Conservation (phyloP, 176 grass and related monocot species). For the Oryza nivara region DNA sequence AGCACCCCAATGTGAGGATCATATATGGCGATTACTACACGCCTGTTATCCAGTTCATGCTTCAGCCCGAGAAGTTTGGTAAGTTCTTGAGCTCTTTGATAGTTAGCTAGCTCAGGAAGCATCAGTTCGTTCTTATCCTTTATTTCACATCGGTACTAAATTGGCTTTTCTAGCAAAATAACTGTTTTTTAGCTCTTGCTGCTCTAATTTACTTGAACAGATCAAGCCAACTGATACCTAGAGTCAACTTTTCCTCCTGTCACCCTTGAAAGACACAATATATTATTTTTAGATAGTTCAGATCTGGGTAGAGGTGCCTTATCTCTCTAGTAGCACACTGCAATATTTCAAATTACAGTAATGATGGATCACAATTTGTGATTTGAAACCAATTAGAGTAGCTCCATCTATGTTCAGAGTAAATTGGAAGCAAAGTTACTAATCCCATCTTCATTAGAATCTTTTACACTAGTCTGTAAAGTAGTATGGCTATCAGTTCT, state of each 20-base stretch:
- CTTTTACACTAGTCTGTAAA: conserved; percentile 36
- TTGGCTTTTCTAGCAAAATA: neutral
- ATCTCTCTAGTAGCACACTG: neutral
- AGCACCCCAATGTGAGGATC: conserved; percentile 70
- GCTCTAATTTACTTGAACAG: neutral
- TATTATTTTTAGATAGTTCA: conserved; percentile 43
- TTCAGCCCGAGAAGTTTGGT: conserved; percentile 77
- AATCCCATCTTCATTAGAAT: conserved; percentile 22
- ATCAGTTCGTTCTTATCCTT: conserved; percentile 24
- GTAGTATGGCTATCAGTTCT: conserved; percentile 24
- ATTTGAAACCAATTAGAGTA: neutral
- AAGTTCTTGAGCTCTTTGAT: conserved; percentile 38
- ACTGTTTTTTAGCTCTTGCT: conserved; percentile 17
- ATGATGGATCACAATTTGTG: neutral
- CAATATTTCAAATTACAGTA: conserved; percentile 20
- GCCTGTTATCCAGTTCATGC: conserved; percentile 75
- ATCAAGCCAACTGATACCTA: conserved; percentile 17
- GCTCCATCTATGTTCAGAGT: conserved; percentile 36
- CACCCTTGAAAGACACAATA: conserved; percentile 40
- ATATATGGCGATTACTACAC: conserved; percentile 89
- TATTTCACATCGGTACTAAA: neutral
- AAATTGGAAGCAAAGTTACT: conserved; percentile 41
- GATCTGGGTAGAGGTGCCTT: conserved; percentile 34
- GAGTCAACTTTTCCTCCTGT: conserved; percentile 23
- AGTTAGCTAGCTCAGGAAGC: conserved; percentile 18